Base-by-base conservation (phyloP, 306 rosid genomes). In the Neltuma alba region DNA sequence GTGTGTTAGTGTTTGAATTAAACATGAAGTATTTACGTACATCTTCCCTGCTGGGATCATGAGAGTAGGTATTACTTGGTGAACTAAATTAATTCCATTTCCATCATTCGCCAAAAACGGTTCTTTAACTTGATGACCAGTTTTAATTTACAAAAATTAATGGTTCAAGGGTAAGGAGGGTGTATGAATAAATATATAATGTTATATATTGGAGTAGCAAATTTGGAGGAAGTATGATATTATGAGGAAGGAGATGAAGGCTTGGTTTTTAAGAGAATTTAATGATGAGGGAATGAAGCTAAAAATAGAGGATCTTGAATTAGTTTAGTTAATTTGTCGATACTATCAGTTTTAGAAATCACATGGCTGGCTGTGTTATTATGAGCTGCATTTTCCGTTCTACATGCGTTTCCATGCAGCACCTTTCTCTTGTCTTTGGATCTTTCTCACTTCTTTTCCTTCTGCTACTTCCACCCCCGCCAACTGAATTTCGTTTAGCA, bases 321-420 rank as follows among this genome's bases (percentile, higher is more conserved):
- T 58, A 58, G 18, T 58, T 58, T 11, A 9, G 64, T 58, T 27
- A 25, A 58, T 3, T 58, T 58, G 64, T 58, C 20, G 18, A 58
- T 25, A 58, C 20, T 58, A 27, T 58, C 64, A 23, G 34, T 10
- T 58, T 58, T 12, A 25, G 20, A 20, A 58, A 57, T 37, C 66
- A 62, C 71, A 41, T 78, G 75, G 83, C 75, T 64, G 79, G n/a
- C n/a, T n/a, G n/a, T n/a, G n/a, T n/a, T 38, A 7, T 44, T 55
- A 62, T 80, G 50, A 77, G 78, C 85, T 88, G 85, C 87, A 90
- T 78, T 88, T 87, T 78, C 91, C 74, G 18, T 86, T 80, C 77
- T 47, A 23, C 73, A 63, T 81, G 79, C 75, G 76, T 58, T 74
- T 57, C 62, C 33, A 21, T 69, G 37, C 67, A 21, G 0, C 9